Percentiles rank a stretch among this genome's conserved stretches.
These are phyloP conservation scores for Trypanosoma caninum DNA, from an alignment of 208 protist genomes.

Conservation along the genomic window DNA sequence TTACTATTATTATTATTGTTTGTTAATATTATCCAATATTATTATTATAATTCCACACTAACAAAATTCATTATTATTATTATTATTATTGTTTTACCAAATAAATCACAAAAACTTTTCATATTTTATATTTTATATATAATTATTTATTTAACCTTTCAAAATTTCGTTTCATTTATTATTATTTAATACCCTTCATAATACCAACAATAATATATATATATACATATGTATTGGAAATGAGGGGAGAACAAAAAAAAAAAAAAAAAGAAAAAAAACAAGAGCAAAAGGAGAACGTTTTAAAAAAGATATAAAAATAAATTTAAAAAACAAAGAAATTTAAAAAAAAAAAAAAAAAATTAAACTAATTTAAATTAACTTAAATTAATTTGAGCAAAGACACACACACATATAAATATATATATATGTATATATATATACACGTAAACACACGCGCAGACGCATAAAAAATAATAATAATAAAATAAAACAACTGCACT, in stretches of 20 bases:
- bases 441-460: not conserved
- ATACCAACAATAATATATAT: too few species aligned
- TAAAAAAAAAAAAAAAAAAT: slow-evolving; percentile 7
- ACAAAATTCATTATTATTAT: too few species aligned
- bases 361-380: not conserved
- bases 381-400: not conserved
- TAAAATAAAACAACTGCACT: not conserved
- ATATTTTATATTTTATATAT: too few species aligned
- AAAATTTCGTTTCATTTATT: too few species aligned
- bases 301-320: not conserved
- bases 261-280: slow-evolving; percentile 21
- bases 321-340: not conserved
- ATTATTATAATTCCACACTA: too few species aligned
- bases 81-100: too few species aligned
- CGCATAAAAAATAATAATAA: not conserved
- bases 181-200: not conserved
- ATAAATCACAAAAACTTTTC: too few species aligned
- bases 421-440: slow-evolving; percentile 10
- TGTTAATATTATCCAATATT: too few species aligned
- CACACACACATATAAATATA: slow-evolving; percentile 16
- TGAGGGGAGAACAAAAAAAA: slow-evolving; percentile 13
- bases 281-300: not conserved
- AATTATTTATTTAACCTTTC: too few species aligned
- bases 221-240: too few species aligned
- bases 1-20: too few species aligned